Conservation (phyloP, 768 basidiomycete genomes). For the Lentinula boryana region DNA sequence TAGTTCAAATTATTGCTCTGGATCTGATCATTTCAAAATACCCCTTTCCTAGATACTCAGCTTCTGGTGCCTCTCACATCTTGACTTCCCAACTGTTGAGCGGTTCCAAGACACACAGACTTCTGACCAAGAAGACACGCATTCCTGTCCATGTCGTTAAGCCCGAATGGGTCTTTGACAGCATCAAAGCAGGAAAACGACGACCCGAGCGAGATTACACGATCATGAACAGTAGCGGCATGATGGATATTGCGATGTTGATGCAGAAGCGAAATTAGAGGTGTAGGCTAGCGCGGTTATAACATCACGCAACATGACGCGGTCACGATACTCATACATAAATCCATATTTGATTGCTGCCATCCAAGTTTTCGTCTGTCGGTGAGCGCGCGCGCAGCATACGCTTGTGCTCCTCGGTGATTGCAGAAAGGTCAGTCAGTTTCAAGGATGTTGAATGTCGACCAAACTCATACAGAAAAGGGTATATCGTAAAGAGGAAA, state of each 20-base stretch:
- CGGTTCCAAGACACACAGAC: slow-evolving; percentile 64
- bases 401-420: no score
- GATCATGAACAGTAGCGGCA: slow-evolving; percentile 34
- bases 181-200: slow-evolving; percentile 53
- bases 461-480: no score
- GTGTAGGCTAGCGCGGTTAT: not conserved
- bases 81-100: slow-evolving; percentile 68
- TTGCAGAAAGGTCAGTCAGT: no score
- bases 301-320: not conserved
- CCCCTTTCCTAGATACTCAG: slow-evolving; percentile 33
- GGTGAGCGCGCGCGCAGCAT: no score
- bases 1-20: slow-evolving; percentile 16
- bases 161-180: slow-evolving; percentile 73
- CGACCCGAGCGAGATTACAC: slow-evolving; percentile 56
- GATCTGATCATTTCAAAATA: not conserved
- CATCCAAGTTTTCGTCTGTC: no score
- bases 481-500: no score
- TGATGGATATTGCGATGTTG: slow-evolving; percentile 20
- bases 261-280: not conserved
- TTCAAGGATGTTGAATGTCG: no score
- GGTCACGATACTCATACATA: not conserved
- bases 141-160: slow-evolving; percentile 56
- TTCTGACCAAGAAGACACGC: slow-evolving; percentile 46
- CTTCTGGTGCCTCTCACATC: slow-evolving; percentile 72
- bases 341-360: no score